phyloP scores from a whole-genome alignment of 176 grass and related monocot species.

The Juncus effusus region DNA sequence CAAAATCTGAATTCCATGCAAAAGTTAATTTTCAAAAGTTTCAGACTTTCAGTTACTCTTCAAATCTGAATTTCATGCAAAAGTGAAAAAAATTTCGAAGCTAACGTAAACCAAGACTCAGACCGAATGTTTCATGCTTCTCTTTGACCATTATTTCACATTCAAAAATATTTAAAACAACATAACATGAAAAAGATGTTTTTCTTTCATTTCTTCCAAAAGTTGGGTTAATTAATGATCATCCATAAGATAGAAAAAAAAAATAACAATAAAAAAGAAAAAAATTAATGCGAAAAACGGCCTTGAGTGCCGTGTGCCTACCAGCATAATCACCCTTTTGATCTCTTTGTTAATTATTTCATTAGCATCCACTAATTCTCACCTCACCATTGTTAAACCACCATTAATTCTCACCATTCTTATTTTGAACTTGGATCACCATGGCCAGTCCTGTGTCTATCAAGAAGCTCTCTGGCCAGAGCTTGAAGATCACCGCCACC shows the following conservation, averaged over 20 bases:
- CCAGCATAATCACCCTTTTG: slow-evolving; percentile 24
- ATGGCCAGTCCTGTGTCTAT: slow-evolving; percentile 46
- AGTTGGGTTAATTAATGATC: slow-evolving; percentile 26
- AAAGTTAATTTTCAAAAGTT: neutral
- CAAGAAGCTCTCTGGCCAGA: slow-evolving; percentile 80
- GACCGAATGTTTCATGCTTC: neutral
- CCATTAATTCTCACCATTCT: slow-evolving; percentile 27
- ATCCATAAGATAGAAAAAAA: slow-evolving; percentile 22
- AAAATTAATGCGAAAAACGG: slow-evolving; percentile 55
- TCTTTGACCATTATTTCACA: slow-evolving; percentile 14
- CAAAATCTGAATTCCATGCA: slow-evolving; percentile 1
- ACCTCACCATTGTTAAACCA: slow-evolving; percentile 24
- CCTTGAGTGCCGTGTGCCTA: slow-evolving; percentile 52
- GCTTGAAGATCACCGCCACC: slow-evolving; percentile 80
- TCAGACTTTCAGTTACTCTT: slow-evolving; percentile 11
- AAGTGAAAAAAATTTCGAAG: neutral
- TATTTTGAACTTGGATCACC: slow-evolving; percentile 44
- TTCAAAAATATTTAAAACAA: neutral
- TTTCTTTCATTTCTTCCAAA: slow-evolving; percentile 26
- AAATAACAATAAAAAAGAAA: slow-evolving; percentile 19
- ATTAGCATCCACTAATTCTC: neutral
- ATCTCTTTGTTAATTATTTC: slow-evolving; percentile 21
- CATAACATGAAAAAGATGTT: slow-evolving; percentile 23
- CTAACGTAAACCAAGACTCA: slow-evolving; percentile 2
- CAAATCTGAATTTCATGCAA: slow-evolving; percentile 18